These are phyloP conservation scores for Hypoxylon trugodes DNA, from an alignment of 495 filamentous ascomycete species.

Conservation along the genomic window DNA sequence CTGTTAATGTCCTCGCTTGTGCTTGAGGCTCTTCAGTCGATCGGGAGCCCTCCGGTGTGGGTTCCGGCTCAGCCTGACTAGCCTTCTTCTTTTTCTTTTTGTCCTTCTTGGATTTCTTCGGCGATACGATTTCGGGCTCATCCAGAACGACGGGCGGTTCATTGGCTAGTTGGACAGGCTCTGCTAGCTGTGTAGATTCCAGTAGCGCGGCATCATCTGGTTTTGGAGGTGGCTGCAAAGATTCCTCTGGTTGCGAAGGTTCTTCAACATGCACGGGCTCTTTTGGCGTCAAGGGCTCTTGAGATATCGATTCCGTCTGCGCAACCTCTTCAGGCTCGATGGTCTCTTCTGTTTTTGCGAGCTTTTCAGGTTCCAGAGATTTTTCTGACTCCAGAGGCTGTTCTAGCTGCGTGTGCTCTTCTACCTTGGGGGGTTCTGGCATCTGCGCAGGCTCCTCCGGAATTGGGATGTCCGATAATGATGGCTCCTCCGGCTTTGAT, in stretches of 20 bases:
- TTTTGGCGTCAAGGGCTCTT: background rate
- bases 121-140: constrained; percentile 12
- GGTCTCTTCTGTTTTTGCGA: too few species aligned
- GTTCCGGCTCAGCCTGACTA: constrained; percentile 30
- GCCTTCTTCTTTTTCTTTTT: constrained; percentile 47
- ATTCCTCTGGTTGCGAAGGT: background rate
- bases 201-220: background rate
- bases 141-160: background rate
- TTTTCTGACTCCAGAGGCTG: background rate
- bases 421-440: background rate
- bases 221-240: background rate
- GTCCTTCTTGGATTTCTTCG: constrained; percentile 48
- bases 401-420: constrained; percentile 1
- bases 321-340: background rate
- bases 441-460: background rate
- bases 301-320: background rate
- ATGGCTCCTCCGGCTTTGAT: too few species aligned
- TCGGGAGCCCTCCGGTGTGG: constrained; percentile 19
- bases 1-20: background rate
- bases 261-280: background rate
- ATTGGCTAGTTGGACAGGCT: background rate
- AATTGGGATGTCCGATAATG: too few species aligned
- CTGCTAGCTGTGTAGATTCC: constrained; percentile 5
- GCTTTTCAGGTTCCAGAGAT: too few species aligned
- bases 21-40: constrained; percentile 22